Evolutionary conservation across 495 filamentous ascomycete genomes (phyloP).

Genomic region (Geopyxis carbonaria): DNA sequence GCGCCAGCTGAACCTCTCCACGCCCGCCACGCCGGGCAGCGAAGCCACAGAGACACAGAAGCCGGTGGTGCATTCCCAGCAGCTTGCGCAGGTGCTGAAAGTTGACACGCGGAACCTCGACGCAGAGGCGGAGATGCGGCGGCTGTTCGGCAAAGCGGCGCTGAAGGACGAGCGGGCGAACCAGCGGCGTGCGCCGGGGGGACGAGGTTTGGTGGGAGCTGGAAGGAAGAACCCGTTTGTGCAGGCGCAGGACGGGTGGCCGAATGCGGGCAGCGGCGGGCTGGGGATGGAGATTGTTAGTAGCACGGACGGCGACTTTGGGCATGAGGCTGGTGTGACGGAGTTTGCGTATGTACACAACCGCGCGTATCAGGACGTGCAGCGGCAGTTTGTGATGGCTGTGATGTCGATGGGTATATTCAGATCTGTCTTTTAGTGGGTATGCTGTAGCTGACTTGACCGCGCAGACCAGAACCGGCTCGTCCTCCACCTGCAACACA

Average conservation of each 20-base stretch:
- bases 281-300: slow-evolving; percentile 62
- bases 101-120: slow-evolving; percentile 70
- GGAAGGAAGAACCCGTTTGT: slow-evolving; percentile 67
- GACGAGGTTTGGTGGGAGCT: slow-evolving; percentile 21
- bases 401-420: slow-evolving; percentile 39
- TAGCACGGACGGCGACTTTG: background rate
- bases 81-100: slow-evolving; percentile 43
- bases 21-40: slow-evolving; percentile 10
- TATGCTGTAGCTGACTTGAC: slow-evolving; percentile 10
- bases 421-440: background rate
- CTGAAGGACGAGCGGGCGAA: slow-evolving; percentile 39
- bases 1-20: slow-evolving; percentile 38
- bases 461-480: slow-evolving; percentile 31
- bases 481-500: slow-evolving; percentile 46
- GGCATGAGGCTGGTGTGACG: slow-evolving; percentile 26
- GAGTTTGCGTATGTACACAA: slow-evolving; percentile 66
- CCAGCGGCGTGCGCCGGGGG: slow-evolving; percentile 19
- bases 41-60: slow-evolving; percentile 20
- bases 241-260: slow-evolving; percentile 85
- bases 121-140: slow-evolving; percentile 81
- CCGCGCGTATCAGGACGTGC: slow-evolving; percentile 54
- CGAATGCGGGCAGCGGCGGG: slow-evolving; percentile 58
- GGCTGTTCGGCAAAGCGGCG: slow-evolving; percentile 69
- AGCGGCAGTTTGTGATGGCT: slow-evolving; percentile 56
- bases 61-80: background rate